phyloP scores from a whole-genome alignment of 345 rosid genomes.

The Ceriops decandra region DNA sequence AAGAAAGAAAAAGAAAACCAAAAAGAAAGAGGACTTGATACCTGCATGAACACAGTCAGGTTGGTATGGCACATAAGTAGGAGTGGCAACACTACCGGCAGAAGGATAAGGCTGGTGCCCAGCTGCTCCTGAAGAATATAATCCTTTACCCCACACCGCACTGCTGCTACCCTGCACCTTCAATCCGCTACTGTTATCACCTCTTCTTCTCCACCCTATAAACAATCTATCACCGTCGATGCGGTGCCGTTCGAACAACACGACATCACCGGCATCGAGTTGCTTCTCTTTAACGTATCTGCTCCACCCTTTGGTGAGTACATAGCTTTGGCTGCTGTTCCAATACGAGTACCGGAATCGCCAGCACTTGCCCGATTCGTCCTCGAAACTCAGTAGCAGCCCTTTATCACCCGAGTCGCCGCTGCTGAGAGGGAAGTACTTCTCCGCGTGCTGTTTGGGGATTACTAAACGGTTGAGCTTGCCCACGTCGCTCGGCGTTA shows the following conservation, averaged over 20 bases:
- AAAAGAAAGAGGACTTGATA: slow-evolving; percentile 17
- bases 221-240: slow-evolving; percentile 49
- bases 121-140: slow-evolving; percentile 8
- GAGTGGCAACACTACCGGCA: neutral
- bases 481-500: slow-evolving; percentile 89
- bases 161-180: slow-evolving; percentile 17
- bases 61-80: slow-evolving; percentile 37
- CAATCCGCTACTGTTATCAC: neutral
- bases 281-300: slow-evolving; percentile 81
- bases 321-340: slow-evolving; percentile 88
- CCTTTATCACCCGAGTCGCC: slow-evolving; percentile 48
- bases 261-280: slow-evolving; percentile 74
- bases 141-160: slow-evolving; percentile 27
- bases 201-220: slow-evolving; percentile 61
- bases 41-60: slow-evolving; percentile 68
- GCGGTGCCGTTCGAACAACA: slow-evolving; percentile 61
- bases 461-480: slow-evolving; percentile 86
- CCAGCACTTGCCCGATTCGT: slow-evolving; percentile 85
- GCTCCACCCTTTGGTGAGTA: slow-evolving; percentile 91
- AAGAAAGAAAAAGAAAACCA: neutral
- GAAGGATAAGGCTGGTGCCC: slow-evolving; percentile 29
- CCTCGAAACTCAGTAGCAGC: slow-evolving; percentile 68
- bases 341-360: slow-evolving; percentile 83
- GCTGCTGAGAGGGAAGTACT: slow-evolving; percentile 56
- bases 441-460: slow-evolving; percentile 89